Conservation (phyloP, 2,329 filamentous ascomycete genomes). For the Beauveria sp. region DNA sequence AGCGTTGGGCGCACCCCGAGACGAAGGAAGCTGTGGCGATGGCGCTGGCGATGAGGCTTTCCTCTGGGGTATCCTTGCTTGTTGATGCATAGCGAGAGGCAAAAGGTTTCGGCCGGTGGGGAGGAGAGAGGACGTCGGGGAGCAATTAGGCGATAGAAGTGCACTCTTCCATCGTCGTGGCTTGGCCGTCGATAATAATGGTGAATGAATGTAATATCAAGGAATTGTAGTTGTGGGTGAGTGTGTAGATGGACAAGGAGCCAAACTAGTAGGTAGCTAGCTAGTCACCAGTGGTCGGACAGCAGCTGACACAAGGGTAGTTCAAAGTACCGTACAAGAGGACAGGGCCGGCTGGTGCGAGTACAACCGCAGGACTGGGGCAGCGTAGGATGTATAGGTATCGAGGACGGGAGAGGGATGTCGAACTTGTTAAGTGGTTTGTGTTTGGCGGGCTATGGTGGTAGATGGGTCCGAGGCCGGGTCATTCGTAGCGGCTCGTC, state of each 20-base stretch:
- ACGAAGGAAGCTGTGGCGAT: conserved; percentile 63
- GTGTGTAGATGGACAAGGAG: not conserved
- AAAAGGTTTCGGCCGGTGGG: not conserved
- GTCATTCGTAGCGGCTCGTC: conserved; percentile 10
- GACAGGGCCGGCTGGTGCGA: not conserved
- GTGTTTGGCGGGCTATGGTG: not conserved
- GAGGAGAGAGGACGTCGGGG: not conserved
- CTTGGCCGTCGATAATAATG: not conserved
- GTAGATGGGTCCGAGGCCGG: conserved; percentile 12
- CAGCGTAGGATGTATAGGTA: not conserved
- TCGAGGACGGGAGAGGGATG: not conserved
- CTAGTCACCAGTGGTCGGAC: conserved; percentile 7
- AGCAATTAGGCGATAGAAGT: not conserved
- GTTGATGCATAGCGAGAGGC: conserved; percentile 68
- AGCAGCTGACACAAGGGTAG: conserved; percentile 10
- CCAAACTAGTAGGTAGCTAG: not conserved
- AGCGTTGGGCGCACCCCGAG: conserved; percentile 19
- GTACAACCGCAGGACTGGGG: not conserved
- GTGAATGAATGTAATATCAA: not conserved
- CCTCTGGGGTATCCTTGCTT: conserved; percentile 67
- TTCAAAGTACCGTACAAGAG: not conserved
- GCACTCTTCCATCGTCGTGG: conserved; percentile 9
- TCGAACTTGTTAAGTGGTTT: conserved; percentile 8
- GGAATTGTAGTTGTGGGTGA: not conserved
- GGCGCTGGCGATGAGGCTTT: conserved; percentile 61